These are phyloP conservation scores for Hymenotorrendiella dingleyae DNA, from an alignment of 2,329 filamentous ascomycete genomes.

Conservation along the genomic window DNA sequence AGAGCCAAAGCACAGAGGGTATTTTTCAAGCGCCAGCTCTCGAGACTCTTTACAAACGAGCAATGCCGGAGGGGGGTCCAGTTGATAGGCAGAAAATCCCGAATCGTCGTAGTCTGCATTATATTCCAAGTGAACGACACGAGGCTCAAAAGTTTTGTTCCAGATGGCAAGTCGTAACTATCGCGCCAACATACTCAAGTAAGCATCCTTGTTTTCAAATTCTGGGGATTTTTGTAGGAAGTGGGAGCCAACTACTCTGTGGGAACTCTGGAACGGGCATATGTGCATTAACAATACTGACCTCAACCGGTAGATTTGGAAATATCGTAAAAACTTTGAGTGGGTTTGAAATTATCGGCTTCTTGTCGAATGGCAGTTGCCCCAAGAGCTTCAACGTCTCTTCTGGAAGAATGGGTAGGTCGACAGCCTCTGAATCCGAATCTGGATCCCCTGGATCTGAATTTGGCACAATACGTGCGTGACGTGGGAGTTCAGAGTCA, in stretches of 20 bases:
- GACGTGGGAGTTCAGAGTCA: too few relatives aligned
- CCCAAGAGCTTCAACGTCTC: background rate
- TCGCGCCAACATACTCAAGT: too few relatives aligned
- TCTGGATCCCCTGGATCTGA: background rate
- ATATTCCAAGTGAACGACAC: slow-evolving; percentile 9
- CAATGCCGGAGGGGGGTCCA: slow-evolving; percentile 9
- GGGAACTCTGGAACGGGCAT: background rate
- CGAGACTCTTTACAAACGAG: slow-evolving; percentile 16
- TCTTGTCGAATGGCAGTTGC: slow-evolving; percentile 1
- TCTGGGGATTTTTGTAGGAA: background rate
- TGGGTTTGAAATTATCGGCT: too few relatives aligned
- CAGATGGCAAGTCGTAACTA: slow-evolving; percentile 17
- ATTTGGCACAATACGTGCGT: too few relatives aligned
- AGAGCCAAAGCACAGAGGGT: slow-evolving; percentile 18
- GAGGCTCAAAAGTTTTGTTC: slow-evolving; percentile 11
- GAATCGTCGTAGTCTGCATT: slow-evolving; percentile 1
- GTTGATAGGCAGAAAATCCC: slow-evolving; percentile 6
- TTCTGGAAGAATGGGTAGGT: background rate
- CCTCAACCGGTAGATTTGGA: slow-evolving; percentile 16
- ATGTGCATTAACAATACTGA: background rate
- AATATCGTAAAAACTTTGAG: slow-evolving; percentile 14
- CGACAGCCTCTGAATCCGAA: background rate
- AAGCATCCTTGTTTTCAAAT: background rate
- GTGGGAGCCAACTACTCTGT: background rate
- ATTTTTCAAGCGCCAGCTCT: slow-evolving; percentile 5